Conservation (phyloP, 2,329 filamentous ascomycete genomes). For the Zarea fungicola region DNA sequence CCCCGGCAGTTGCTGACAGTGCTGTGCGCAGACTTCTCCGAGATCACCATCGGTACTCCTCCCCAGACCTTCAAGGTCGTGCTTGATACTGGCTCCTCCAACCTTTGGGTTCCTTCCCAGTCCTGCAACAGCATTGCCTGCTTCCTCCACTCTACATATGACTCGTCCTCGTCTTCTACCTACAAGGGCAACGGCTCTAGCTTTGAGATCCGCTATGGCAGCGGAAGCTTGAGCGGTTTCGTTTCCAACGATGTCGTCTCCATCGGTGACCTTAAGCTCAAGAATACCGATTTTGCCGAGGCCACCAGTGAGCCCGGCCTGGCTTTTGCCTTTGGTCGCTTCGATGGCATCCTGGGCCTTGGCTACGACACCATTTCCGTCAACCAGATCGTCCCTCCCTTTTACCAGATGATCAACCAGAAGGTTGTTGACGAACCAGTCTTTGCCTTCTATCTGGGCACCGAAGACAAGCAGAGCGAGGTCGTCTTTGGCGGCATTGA, state of each 20-base stretch:
- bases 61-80: constrained; percentile 97
- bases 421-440: constrained; percentile 84
- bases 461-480: constrained; percentile 70
- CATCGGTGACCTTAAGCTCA: constrained; percentile 85
- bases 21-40: constrained; percentile 75
- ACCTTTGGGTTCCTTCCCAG: constrained; percentile 93
- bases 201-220: constrained; percentile 94
- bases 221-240: constrained; percentile 87
- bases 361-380: constrained; percentile 97
- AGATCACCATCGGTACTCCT: constrained; percentile 87
- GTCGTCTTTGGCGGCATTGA: constrained; percentile 87
- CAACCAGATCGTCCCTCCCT: constrained; percentile 88
- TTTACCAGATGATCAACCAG: constrained; percentile 94
- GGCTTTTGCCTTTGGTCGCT: constrained; percentile 94
- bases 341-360: constrained; percentile 93
- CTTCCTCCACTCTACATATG: constrained; percentile 96
- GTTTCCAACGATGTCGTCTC: constrained; percentile 81
- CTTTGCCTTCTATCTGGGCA: constrained; percentile 93
- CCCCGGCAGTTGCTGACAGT: constrained; percentile 18
- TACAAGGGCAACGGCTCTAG: constrained; percentile 91
- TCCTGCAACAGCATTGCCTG: constrained; percentile 94
- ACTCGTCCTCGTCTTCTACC: constrained; percentile 80
- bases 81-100: constrained; percentile 96
- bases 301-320: constrained; percentile 92
- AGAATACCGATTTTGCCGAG: constrained; percentile 92